Evolutionary conservation across 2,329 filamentous ascomycete species (phyloP).

Genomic region (Grosmannia penicillata): DNA sequence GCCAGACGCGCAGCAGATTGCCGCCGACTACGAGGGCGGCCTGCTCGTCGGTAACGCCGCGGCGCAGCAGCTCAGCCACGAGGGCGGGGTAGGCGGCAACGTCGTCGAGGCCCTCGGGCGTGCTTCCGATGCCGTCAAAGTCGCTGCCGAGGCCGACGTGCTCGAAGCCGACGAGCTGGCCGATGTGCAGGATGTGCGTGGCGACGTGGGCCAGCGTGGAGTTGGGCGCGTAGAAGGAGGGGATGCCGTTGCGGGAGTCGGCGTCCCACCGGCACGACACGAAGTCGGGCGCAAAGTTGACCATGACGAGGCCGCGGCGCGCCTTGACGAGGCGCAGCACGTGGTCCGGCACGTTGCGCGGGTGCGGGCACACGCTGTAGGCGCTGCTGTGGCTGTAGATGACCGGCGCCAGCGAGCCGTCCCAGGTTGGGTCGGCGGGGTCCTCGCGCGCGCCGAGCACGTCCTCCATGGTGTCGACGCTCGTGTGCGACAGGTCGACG

Average conservation of each 20-base stretch:
- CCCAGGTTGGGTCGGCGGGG: conserved; percentile 38
- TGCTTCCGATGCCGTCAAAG: conserved; percentile 61
- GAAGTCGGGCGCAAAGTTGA: conserved; percentile 77
- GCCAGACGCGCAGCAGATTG: conserved; percentile 77
- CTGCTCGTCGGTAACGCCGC: conserved; percentile 61
- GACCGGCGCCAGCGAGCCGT: conserved; percentile 62
- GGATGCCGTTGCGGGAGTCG: conserved; percentile 33
- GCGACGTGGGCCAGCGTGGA: conserved; percentile 65
- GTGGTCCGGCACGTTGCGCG: conserved; percentile 78
- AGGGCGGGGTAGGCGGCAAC: conserved; percentile 72
- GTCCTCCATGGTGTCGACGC: conserved; percentile 71
- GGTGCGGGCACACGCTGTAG: conserved; percentile 68
- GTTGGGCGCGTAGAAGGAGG: conserved; percentile 50
- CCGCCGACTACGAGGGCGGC: conserved; percentile 61
- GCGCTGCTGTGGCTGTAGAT: conserved; percentile 86
- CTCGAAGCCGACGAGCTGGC: conserved; percentile 68
- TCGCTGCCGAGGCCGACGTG: conserved; percentile 82
- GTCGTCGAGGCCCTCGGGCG: conserved; percentile 66
- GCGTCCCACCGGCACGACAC: conserved; percentile 55
- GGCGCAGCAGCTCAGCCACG: conserved; percentile 56
- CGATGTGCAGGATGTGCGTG: conserved; percentile 70
- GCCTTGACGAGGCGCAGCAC: conserved; percentile 63
- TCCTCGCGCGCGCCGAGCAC: conserved; percentile 46
- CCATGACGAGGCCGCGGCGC: conserved; percentile 68
- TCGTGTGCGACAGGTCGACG: conserved; percentile 70